Evolutionary conservation across 371 early-diverging fungal species (phyloP).

Genomic region (Funneliformis caledonium): DNA sequence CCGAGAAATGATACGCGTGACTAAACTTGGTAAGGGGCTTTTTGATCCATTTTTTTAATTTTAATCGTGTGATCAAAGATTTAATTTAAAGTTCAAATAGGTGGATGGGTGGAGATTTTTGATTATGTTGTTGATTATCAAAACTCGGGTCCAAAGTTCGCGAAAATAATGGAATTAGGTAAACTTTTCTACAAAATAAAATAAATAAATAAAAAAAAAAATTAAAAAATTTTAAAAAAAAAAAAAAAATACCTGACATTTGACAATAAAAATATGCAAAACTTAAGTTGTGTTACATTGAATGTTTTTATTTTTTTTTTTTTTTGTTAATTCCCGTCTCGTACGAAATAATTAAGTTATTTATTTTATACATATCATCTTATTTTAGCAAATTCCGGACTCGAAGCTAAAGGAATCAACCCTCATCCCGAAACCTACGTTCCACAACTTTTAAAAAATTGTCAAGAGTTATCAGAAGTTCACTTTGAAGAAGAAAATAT

Average conservation of each 20-base stretch:
- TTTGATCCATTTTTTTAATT: conserved; percentile 36
- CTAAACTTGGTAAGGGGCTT: conserved; percentile 48
- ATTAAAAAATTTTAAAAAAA: not conserved
- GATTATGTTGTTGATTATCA: not conserved
- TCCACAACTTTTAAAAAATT: not conserved
- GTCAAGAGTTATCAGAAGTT: not conserved
- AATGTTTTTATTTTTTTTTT: not conserved
- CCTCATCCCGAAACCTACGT: not conserved
- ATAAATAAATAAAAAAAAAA: no score
- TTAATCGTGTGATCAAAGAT: not conserved
- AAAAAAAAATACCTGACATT: not conserved
- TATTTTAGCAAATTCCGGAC: not conserved
- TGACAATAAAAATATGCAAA: not conserved
- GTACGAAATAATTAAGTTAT: no score
- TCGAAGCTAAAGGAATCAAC: not conserved
- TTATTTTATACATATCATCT: no score
- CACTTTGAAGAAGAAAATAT: no score
- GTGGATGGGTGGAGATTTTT: not conserved
- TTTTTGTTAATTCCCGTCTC: not conserved
- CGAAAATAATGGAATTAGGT: not conserved
- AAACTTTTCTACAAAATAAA: no score
- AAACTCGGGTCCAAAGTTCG: not conserved
- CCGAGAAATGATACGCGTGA: not conserved
- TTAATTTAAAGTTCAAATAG: not conserved
- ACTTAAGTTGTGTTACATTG: no score